A percentile compares a stretch with the other conserved stretches of the same genome.
Conservation (phyloP, 2,329 filamentous ascomycete species). For the Aureobasidium sp. region DNA sequence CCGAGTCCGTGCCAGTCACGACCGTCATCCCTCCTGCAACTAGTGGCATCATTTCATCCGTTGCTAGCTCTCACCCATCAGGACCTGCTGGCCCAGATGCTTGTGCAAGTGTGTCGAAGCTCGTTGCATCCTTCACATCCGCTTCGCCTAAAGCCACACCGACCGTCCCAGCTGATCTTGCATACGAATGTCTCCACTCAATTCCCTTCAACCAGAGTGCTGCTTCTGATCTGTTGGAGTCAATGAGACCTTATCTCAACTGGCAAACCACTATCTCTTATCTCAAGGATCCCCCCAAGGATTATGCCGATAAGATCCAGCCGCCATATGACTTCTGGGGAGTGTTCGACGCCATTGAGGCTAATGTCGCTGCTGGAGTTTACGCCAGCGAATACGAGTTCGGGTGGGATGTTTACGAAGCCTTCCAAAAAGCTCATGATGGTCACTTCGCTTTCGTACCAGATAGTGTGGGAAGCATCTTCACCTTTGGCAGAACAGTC, state of each 20-base stretch:
- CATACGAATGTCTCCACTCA: conserved; percentile 37
- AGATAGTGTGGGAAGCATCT: conserved; percentile 43
- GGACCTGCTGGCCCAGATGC: background rate
- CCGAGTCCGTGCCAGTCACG: too few relatives aligned
- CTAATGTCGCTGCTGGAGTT: conserved; percentile 26
- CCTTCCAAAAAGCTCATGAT: conserved; percentile 51
- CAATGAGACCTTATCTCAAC: conserved; percentile 35
- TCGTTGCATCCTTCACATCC: conserved; percentile 17
- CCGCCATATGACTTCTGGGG: conserved; percentile 33
- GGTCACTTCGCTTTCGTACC: conserved; percentile 53
- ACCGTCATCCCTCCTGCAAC: background rate
- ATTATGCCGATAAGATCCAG: conserved; percentile 37
- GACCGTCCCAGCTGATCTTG: conserved; percentile 34
- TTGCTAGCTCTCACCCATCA: too few relatives aligned
- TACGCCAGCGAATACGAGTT: conserved; percentile 37
- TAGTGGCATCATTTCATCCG: too few relatives aligned
- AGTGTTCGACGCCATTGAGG: conserved; percentile 29
- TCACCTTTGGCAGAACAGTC: conserved; percentile 39
- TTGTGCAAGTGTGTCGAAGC: background rate
- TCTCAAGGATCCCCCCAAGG: conserved; percentile 32
- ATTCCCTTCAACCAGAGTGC: conserved; percentile 36
- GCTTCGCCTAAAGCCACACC: conserved; percentile 20
- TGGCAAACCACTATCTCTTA: conserved; percentile 39
- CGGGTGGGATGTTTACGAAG: conserved; percentile 42
- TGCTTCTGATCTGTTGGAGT: conserved; percentile 31